Conservation (phyloP, 306 rosid species). For the Vicia sativa region DNA sequence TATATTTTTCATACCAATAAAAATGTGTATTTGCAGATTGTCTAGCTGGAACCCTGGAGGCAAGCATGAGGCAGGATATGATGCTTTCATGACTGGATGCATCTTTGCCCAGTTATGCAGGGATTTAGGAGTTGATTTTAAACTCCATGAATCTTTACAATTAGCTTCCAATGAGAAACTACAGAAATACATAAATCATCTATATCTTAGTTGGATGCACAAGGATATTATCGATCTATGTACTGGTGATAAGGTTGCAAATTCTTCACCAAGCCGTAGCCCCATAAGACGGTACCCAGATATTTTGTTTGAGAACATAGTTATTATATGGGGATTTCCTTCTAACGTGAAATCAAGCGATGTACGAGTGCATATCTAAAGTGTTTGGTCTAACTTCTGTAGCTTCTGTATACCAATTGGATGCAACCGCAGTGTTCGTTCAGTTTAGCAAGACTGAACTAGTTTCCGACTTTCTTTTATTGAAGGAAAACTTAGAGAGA, state of each 20-base stretch:
- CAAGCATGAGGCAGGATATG: constrained; percentile 96
- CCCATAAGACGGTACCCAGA: constrained; percentile 46
- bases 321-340: constrained; percentile 80
- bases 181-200: constrained; percentile 63
- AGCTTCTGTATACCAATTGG: constrained; percentile 69
- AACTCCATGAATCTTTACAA: constrained; percentile 48
- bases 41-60: constrained; percentile 94
- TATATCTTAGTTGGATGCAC: constrained; percentile 79
- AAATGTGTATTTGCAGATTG: constrained; percentile 61
- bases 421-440: constrained; percentile 70
- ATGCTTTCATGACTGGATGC: constrained; percentile 97
- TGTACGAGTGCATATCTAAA: constrained; percentile 63
- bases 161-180: constrained; percentile 64
- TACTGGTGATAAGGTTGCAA: constrained; percentile 56
- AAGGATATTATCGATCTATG: constrained; percentile 76
- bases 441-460: constrained; percentile 62
- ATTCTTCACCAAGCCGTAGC: constrained; percentile 38
- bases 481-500: constrained; percentile 73
- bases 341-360: constrained; percentile 63
- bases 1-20: constrained; percentile 19
- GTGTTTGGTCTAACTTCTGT: constrained; percentile 64
- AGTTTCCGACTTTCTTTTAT: constrained; percentile 66
- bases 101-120: constrained; percentile 81
- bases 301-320: constrained; percentile 69
- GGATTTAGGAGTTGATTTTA: constrained; percentile 72